Evolutionary conservation across 2,329 filamentous ascomycete species (phyloP), one percentile per base, ranked within the genome.

Genomic region (Xylaria sp.): DNA sequence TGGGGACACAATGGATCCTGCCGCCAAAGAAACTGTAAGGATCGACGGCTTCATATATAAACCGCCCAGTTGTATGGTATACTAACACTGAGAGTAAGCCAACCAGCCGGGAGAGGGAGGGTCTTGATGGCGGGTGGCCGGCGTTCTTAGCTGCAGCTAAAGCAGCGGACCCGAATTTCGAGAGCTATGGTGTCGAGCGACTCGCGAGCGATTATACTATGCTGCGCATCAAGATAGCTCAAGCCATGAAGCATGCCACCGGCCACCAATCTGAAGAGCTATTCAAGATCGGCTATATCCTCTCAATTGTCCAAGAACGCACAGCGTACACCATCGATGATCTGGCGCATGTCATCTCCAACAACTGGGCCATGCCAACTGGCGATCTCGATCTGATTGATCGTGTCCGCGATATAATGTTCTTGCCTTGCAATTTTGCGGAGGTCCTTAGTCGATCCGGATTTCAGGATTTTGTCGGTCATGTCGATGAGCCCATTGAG

Each of bases 251-350:
- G 25, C 25, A 55, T 42, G 57, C 57, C 16, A 55, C 63, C 10
- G 63, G 63, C 13, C 25, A 66, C 40, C 12, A 48, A n/a, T 65
- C 63, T 16, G 27, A 60, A 21, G 57, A 61, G 57, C 37, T 66
- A 18, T 66, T 60, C 48, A 55, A 32, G 23, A 61, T 61, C 40
- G 63, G 63, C 6, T 61, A 60, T 32, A 61, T 66, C 48, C 57
- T 66, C 32, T 35, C 53, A 2, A n/a, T 54, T 13, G 50, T 66
- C 32, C 55, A 55, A 32, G 63, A 66, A 21, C 23, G 50, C 35
- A 21, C 16, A 29, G 37, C 55, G 16, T 55, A 55, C 12, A 61
- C 44, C 6, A 25, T 66, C 4, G 37, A 37, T 16, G 50, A 66
- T 44, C 23, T 66, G 27, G 57, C 55, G 29, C 18, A 40, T 16